phyloP scores from a whole-genome alignment of 495 filamentous ascomycete genomes.

The Aspergillus olivimuriae region DNA sequence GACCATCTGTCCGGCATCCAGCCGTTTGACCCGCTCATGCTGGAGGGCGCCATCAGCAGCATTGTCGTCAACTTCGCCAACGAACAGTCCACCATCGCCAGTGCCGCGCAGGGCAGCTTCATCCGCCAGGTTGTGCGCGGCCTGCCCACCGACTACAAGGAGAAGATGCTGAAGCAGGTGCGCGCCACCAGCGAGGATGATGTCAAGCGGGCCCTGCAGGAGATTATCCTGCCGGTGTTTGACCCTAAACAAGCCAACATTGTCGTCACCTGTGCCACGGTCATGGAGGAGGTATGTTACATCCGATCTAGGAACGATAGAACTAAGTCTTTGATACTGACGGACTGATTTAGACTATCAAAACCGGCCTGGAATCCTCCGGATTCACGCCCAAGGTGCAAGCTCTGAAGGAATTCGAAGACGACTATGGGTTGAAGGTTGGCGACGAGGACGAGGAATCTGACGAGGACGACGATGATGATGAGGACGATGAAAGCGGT shows the following conservation, averaged over 20 bases:
- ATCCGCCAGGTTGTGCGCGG: conserved; percentile 71
- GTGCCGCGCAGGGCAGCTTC: conserved; percentile 76
- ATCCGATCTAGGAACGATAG: conserved; percentile 1
- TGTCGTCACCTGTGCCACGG: conserved; percentile 79
- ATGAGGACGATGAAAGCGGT: conserved; percentile 31
- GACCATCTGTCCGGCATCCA: conserved; percentile 54
- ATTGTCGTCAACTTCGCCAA: conserved; percentile 82
- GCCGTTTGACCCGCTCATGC: conserved; percentile 68
- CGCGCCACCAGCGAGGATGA: conserved; percentile 69
- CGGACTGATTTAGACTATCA: conserved; percentile 51
- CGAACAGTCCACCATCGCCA: conserved; percentile 74
- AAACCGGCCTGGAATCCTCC: conserved; percentile 60
- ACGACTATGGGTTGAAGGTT: conserved; percentile 79
- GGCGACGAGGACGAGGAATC: conserved; percentile 64
- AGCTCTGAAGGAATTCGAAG: conserved; percentile 73
- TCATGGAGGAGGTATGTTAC: conserved; percentile 70
- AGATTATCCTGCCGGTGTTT: conserved; percentile 74
- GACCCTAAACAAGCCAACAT: conserved; percentile 69
- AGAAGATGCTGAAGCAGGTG: conserved; percentile 68
- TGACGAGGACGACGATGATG: conserved; percentile 58
- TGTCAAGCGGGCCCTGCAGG: conserved; percentile 65
- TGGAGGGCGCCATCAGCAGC: conserved; percentile 85
- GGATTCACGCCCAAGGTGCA: conserved; percentile 76
- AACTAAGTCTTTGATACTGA: conserved; percentile 9
- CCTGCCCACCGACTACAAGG: conserved; percentile 71